phyloP scores from a whole-genome alignment of 805 yeast species.

The Candida glaebosa region DNA sequence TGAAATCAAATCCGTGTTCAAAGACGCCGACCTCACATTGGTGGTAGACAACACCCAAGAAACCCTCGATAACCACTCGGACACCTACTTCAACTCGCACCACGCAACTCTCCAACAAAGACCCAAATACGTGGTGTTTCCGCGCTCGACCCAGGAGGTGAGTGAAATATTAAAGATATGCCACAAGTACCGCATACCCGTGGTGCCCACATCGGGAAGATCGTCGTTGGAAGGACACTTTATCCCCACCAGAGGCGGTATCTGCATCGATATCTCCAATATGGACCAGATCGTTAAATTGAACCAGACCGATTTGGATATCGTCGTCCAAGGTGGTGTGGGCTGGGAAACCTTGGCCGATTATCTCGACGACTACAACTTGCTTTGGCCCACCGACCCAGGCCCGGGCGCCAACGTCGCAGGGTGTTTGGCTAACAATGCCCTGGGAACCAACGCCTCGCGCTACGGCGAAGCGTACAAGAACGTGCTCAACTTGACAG shows the following conservation, averaged over 20 bases:
- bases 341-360: conserved; percentile 67
- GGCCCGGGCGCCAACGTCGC: conserved; percentile 82
- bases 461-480: conserved; percentile 81
- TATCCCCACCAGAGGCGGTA: conserved; percentile 63
- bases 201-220: conserved; percentile 77
- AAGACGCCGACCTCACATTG: conserved; percentile 15
- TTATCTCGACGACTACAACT: conserved; percentile 37
- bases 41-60: conserved; percentile 21
- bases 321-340: conserved; percentile 73
- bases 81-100: conserved; percentile 33
- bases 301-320: conserved; percentile 64
- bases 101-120: conserved; percentile 26
- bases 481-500: conserved; percentile 63
- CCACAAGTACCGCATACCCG: conserved; percentile 59
- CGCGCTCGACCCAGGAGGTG: conserved; percentile 64
- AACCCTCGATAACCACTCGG: conserved; percentile 25
- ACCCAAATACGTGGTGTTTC: conserved; percentile 51
- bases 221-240: conserved; percentile 83
- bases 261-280: conserved; percentile 55
- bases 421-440: conserved; percentile 74
- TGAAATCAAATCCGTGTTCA: conserved; percentile 16
- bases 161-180: conserved; percentile 60
- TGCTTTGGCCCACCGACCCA: conserved; percentile 68
- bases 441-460: conserved; percentile 79
- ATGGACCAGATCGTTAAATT: conserved; percentile 57